Percentiles rank a stretch among this genome's conserved stretches.
Conservation (phyloP, 163 green algal species). For the Volvox carteri region DNA sequence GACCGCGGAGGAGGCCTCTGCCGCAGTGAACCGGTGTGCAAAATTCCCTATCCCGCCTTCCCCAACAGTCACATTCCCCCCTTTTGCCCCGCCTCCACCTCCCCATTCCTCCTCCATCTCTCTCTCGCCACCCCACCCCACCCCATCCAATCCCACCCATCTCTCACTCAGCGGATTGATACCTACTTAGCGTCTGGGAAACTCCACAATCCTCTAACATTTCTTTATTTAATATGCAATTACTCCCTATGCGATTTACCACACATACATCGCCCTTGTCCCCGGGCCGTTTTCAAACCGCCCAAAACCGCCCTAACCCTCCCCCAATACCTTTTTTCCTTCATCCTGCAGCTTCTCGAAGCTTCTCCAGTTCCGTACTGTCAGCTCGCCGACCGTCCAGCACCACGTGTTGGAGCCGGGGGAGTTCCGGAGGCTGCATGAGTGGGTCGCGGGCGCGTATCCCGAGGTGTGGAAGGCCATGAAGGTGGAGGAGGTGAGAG, state of each 20-base stretch:
- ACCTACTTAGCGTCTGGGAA: background rate
- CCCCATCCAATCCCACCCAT: background rate
- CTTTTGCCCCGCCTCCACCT: too few relatives aligned
- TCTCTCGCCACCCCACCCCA: background rate
- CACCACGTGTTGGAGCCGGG: constrained; percentile 30
- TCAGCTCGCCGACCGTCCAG: background rate
- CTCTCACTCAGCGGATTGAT: background rate
- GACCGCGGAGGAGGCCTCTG: background rate
- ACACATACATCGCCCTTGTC: background rate
- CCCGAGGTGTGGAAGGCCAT: constrained; percentile 50
- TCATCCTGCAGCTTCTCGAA: constrained; percentile 37
- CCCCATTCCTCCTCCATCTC: too few relatives aligned
- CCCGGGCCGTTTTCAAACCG: background rate
- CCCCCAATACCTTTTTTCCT: too few relatives aligned
- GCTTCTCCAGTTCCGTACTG: constrained; percentile 51
- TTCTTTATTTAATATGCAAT: background rate
- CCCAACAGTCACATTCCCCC: too few relatives aligned
- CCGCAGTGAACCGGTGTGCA: constrained; percentile 34
- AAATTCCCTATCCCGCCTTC: constrained; percentile 31
- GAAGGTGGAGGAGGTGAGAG: constrained; percentile 59
- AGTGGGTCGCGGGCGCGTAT: constrained; percentile 40
- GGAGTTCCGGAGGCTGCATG: constrained; percentile 42
- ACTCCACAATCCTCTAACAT: background rate
- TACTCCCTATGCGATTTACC: background rate
- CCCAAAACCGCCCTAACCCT: too few relatives aligned